Percentiles rank a stretch among this genome's conserved stretches.
Evolutionary conservation across 306 rosid genomes (phyloP).

Genomic region (Cucurbita argyrosperma): DNA sequence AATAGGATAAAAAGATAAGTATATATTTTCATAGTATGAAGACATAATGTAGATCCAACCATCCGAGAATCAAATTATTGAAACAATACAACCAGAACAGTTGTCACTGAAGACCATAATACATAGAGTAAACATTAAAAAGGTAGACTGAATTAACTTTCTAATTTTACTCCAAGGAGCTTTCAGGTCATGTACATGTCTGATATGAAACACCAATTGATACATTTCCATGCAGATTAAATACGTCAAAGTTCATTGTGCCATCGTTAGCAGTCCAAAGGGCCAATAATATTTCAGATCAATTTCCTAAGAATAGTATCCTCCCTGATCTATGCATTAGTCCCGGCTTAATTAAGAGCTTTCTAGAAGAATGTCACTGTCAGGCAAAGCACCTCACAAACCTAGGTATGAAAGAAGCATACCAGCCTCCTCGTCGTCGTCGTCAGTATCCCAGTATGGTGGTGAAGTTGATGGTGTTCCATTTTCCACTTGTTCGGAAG

Average conservation of each 20-base stretch:
- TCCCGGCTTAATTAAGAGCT: neutral
- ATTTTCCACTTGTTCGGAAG: slow-evolving; percentile 97
- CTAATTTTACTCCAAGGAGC: neutral
- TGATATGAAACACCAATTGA: neutral
- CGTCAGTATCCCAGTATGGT: slow-evolving; percentile 93
- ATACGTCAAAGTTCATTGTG: neutral
- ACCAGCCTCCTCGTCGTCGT: slow-evolving; percentile 66
- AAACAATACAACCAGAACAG: neutral
- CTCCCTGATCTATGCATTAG: neutral
- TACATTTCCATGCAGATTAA: neutral
- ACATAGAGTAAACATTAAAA: neutral
- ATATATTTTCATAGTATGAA: neutral
- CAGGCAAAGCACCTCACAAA: neutral
- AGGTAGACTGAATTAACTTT: neutral
- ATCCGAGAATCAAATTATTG: neutral
- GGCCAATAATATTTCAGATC: neutral
- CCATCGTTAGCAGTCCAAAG: neutral
- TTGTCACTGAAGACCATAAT: neutral
- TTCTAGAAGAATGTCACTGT: neutral
- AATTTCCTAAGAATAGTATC: neutral
- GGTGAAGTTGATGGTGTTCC: slow-evolving; percentile 89
- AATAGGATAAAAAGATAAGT: slow-evolving; percentile 7
- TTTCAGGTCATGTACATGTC: neutral
- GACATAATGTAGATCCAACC: neutral
- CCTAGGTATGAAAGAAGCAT: neutral